phyloP scores from a whole-genome alignment of 1,284 basidiomycete genomes.

The Stygiomarasmius scandens region DNA sequence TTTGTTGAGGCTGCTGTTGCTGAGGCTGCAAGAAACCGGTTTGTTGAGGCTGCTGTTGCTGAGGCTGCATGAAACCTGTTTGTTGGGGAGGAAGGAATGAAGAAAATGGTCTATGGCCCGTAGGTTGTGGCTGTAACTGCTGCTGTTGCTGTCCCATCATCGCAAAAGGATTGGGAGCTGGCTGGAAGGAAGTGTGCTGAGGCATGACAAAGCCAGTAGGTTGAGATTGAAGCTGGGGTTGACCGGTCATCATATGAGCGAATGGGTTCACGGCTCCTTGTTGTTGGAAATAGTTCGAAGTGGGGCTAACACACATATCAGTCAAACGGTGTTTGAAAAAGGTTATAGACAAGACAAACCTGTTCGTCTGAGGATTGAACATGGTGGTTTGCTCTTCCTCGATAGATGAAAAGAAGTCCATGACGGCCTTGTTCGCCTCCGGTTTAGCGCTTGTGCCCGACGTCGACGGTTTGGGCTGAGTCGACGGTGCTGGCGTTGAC shows the following conservation, averaged over 20 bases:
- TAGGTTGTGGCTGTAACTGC: constrained; percentile 37
- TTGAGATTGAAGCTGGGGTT: constrained; percentile 51
- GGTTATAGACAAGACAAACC: constrained; percentile 37
- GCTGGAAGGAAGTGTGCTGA: constrained; percentile 46
- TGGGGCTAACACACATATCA: constrained; percentile 50
- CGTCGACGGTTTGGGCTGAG: constrained; percentile 24
- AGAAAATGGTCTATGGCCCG: constrained; percentile 59
- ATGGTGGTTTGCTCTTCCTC: constrained; percentile 81
- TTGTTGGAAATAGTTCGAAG: constrained; percentile 60
- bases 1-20: constrained; percentile 15
- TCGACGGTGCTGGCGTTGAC: constrained; percentile 24
- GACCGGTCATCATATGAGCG: constrained; percentile 51
- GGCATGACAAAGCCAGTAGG: constrained; percentile 60
- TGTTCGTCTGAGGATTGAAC: constrained; percentile 66
- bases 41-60: constrained; percentile 7
- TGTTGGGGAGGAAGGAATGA: constrained; percentile 53
- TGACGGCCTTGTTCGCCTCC: constrained; percentile 46
- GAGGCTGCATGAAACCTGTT: constrained; percentile 38
- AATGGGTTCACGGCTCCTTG: constrained; percentile 81
- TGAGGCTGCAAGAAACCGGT: constrained; percentile 52
- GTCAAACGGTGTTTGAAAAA: constrained; percentile 13
- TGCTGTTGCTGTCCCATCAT: constrained; percentile 19
- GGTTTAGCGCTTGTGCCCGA: constrained; percentile 18
- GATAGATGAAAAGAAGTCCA: constrained; percentile 93
- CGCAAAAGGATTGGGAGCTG: constrained; percentile 48